Conservation (phyloP, 2,329 filamentous ascomycete genomes). For the Hypoxylon sp. region DNA sequence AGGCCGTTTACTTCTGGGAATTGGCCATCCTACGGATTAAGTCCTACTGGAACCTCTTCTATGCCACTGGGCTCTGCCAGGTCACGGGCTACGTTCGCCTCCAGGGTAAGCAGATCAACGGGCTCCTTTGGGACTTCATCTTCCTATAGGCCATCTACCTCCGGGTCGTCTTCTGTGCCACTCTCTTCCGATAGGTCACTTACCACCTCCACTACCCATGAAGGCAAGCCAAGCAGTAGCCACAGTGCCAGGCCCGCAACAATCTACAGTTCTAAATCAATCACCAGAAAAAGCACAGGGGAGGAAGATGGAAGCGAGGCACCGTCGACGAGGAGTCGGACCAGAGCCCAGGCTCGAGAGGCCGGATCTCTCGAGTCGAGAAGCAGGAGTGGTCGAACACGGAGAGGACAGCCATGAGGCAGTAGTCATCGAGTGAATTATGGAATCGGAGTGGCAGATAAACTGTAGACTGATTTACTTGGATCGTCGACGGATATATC, state of each 20-base stretch:
- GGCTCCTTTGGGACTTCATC: background rate
- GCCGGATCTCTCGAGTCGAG: background rate
- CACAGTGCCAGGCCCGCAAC: background rate
- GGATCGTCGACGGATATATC: background rate
- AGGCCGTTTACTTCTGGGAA: background rate
- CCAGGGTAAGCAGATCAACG: background rate
- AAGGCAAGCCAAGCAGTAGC: background rate
- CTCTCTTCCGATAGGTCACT: background rate
- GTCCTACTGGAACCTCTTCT: background rate
- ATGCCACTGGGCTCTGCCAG: background rate
- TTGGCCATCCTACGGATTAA: background rate
- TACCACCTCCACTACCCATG: background rate
- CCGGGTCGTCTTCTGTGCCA: background rate
- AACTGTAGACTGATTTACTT: constrained; percentile 1
- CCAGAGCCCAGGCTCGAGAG: background rate
- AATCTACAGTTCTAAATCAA: background rate
- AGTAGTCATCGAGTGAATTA: background rate
- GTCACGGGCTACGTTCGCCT: background rate
- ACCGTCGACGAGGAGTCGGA: background rate
- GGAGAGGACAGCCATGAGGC: background rate
- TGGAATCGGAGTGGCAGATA: background rate
- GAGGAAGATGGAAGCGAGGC: background rate
- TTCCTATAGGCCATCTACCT: background rate
- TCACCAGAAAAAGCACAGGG: background rate
- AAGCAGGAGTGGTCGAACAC: background rate